Evolutionary conservation across 306 rosid species (phyloP).

Genomic region (Cicer chorassanicum): DNA sequence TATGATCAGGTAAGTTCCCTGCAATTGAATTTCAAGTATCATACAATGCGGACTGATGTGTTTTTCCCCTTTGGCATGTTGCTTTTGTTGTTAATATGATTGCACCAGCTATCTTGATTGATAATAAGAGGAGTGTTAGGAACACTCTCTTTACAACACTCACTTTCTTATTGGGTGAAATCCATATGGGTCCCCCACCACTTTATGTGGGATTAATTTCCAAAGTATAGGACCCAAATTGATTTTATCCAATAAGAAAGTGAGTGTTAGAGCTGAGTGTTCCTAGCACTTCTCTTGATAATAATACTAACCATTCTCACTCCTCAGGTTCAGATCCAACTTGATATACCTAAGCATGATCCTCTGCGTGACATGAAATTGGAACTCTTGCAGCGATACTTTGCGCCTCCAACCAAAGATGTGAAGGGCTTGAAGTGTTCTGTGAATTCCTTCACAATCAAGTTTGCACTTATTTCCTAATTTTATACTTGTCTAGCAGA

Average conservation of each 20-base stretch:
- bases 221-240: too few relatives aligned
- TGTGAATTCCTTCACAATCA: constrained; percentile 65
- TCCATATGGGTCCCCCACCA: too few relatives aligned
- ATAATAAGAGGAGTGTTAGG: not conserved
- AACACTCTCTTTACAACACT: too few relatives aligned
- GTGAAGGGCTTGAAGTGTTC: constrained; percentile 47
- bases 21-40: constrained; percentile 32
- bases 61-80: not conserved
- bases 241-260: too few relatives aligned
- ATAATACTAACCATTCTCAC: constrained; percentile 23
- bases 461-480: constrained; percentile 56
- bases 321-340: constrained; percentile 68
- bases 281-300: too few relatives aligned
- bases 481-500: constrained; percentile 30
- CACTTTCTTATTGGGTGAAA: too few relatives aligned
- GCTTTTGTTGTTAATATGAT: constrained; percentile 26
- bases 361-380: constrained; percentile 59
- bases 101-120: constrained; percentile 25
- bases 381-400: constrained; percentile 63
- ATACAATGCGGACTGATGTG: constrained; percentile 14
- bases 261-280: too few relatives aligned
- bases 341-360: constrained; percentile 57
- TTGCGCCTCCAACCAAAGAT: constrained; percentile 46
- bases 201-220: too few relatives aligned
- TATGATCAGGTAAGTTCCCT: constrained; percentile 69